Base-by-base conservation (phyloP, 306 rosid genomes). In the Castanospermum australe region DNA sequence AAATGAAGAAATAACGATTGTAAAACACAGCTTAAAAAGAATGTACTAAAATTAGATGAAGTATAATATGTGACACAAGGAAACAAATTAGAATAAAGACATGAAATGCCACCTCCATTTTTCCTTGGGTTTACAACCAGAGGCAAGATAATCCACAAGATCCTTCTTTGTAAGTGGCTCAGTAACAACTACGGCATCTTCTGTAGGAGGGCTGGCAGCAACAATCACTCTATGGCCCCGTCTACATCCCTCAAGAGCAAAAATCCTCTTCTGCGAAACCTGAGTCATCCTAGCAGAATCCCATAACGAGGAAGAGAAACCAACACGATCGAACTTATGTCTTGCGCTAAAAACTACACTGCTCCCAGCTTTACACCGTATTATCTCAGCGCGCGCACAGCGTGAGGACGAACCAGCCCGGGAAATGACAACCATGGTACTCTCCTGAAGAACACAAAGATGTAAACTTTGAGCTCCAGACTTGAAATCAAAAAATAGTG, bases 161-260 rank as follows among this genome's bases (percentile, higher is more conserved):
- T 93, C 97, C 89, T 90, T 85, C 81, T 82, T 93, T 0, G 93
- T 92, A 64, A 96, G 89, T 4, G 98, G 99, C 51, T 80, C 85
- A 13, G 99, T 71, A 36, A 61, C 89, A 82, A 91, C 83, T 4
- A 93, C 91, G 35, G 96, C 88, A 69, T 96, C 98, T 69, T 96
- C 99, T 4, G 94, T 91, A 8, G 99, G 99, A 75, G 98, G 97
- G 54, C 99, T 90, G 2, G 99, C 97, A 64, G 93, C 88, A 61
- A 96, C 96, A 82, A 91, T 81, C 83, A 80, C 70, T 61, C 68
- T 51, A 41, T 79, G 72, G 32, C 86, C 71, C 24, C 88, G 83
- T 82, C 78, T 81, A 71, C 68, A 4, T 62, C 77, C 73, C 62
- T 11, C 52, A 33, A 79, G 65, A 4, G 51, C 78, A 36, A 56